Evolutionary conservation across 2,329 filamentous ascomycete genomes (phyloP), one percentile per base, ranked within the genome.

Genomic region (Diaporthe citri): DNA sequence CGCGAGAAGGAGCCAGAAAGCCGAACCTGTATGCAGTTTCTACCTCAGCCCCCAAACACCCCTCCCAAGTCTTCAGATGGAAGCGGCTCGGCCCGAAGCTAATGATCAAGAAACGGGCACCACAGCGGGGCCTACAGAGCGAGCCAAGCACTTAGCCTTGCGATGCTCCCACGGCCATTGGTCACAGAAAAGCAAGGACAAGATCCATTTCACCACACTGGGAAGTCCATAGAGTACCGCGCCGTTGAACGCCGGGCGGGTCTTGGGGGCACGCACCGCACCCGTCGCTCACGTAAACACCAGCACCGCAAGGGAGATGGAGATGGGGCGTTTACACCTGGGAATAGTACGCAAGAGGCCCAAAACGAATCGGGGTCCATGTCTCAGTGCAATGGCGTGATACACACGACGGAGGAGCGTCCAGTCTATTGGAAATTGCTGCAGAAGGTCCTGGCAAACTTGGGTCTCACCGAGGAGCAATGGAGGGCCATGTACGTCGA

Each of bases 241-340:
- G 22, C 10, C 4, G 28, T 34, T 6, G 31, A 67, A 7, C 12
- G 46, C 4, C 46, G 46, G 4, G 22, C 46, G 0, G 46, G 22
- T 8, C 4, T 22, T 48, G 22, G 22, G 3, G 31, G 31, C 9
- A 22, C 22, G 8, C 34, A 31, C 2, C 64, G 46, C 64, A 15
- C 1, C 1, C 64, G 64, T 3, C 64, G 64, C 31, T 41, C 46
- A 4, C 46, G 31, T 0, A 39, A 12, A 52, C 2, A 25, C 4
- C 13, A 25, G 7, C 17, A 28, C 4, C 22, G 22, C 1, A 36
- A 17, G 46, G 34, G 31, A 20, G 36, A 43, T 4, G 3, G 20
- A 6, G 8, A 12, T 13, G 3, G 25, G 31, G 22, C 20, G 1
- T 52, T 7, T 15, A 6, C 1, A 2, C 1, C 3, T 4, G 13